These are phyloP conservation scores for Rhizopus delemar DNA, from an alignment of 371 early-diverging fungal species.

Conservation along the genomic window DNA sequence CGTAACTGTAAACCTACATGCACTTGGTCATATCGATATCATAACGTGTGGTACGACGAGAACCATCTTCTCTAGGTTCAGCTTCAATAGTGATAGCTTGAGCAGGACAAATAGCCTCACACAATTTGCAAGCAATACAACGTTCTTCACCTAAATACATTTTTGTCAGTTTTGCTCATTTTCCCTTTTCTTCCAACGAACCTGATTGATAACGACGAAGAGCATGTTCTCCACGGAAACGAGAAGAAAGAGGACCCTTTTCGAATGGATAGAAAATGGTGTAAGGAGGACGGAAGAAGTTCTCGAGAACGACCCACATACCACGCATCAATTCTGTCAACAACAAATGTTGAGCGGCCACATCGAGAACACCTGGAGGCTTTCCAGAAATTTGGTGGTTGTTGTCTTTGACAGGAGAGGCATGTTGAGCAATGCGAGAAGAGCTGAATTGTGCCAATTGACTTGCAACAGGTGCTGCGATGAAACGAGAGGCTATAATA, in stretches of 20 bases:
- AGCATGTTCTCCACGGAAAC: conserved; percentile 98
- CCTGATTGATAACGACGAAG: conserved; percentile 95
- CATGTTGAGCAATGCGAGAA: conserved; percentile 34
- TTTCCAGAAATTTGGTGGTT: conserved; percentile 39
- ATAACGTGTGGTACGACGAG: conserved; percentile 94
- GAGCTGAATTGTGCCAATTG: conserved; percentile 46
- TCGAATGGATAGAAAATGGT: conserved; percentile 96
- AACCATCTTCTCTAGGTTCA: conserved; percentile 94
- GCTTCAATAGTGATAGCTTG: conserved; percentile 99
- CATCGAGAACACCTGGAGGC: conserved; percentile 63
- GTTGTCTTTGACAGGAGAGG: conserved; percentile 32
- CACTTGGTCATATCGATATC: conserved; percentile 99
- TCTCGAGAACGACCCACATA: conserved; percentile 90
- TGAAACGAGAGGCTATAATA: conserved; percentile 33
- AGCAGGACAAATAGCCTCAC: conserved; percentile 97
- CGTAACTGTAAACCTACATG: conserved; percentile 53
- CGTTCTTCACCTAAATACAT: conserved; percentile 85
- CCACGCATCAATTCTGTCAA: conserved; percentile 92
- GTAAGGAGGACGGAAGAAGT: conserved; percentile 95
- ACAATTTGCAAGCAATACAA: conserved; percentile 97
- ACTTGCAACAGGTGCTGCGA: conserved; percentile 39
- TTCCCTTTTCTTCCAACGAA: conserved; percentile 23
- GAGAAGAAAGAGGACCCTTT: conserved; percentile 90
- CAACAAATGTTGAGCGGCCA: conserved; percentile 80
- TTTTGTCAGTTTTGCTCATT: not conserved